Conservation (phyloP, 768 basidiomycete genomes). For the Dictyophora rubrovolvata region DNA sequence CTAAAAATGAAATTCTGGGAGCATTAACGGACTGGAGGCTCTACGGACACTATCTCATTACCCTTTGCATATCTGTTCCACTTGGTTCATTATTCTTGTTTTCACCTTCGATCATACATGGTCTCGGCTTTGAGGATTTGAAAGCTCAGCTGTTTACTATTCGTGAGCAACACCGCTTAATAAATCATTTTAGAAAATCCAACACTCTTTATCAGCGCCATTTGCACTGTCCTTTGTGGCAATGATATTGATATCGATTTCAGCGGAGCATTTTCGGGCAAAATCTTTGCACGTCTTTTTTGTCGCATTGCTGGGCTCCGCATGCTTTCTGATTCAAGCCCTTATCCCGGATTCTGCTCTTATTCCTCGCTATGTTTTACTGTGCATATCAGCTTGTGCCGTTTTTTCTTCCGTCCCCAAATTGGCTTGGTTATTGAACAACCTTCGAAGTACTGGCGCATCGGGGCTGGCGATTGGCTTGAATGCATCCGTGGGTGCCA, state of each 20-base stretch:
- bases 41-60: constrained; percentile 32
- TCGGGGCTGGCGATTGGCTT: constrained; percentile 23
- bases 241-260: constrained; percentile 16
- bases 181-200: neutral
- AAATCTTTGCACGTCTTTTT: neutral
- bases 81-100: constrained; percentile 43
- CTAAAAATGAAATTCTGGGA: constrained; percentile 26
- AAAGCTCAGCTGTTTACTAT: constrained; percentile 55
- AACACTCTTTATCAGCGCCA: constrained; percentile 18
- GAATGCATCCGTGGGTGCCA: constrained; percentile 24
- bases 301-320: constrained; percentile 6
- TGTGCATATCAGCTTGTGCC: constrained; percentile 23
- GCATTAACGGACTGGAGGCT: constrained; percentile 29
- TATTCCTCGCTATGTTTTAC: constrained; percentile 22
- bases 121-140: constrained; percentile 44
- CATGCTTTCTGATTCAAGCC: constrained; percentile 14
- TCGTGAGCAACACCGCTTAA: constrained; percentile 15
- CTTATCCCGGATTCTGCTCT: constrained; percentile 16
- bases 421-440: constrained; percentile 28
- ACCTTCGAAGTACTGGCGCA: constrained; percentile 22
- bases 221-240: constrained; percentile 27
- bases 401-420: constrained; percentile 25
- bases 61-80: constrained; percentile 35
- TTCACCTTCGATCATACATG: constrained; percentile 59
- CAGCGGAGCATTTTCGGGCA: constrained; percentile 16